These are phyloP conservation scores for Punctularia strigosozonata DNA, from an alignment of 768 basidiomycete genomes.

Conservation along the genomic window DNA sequence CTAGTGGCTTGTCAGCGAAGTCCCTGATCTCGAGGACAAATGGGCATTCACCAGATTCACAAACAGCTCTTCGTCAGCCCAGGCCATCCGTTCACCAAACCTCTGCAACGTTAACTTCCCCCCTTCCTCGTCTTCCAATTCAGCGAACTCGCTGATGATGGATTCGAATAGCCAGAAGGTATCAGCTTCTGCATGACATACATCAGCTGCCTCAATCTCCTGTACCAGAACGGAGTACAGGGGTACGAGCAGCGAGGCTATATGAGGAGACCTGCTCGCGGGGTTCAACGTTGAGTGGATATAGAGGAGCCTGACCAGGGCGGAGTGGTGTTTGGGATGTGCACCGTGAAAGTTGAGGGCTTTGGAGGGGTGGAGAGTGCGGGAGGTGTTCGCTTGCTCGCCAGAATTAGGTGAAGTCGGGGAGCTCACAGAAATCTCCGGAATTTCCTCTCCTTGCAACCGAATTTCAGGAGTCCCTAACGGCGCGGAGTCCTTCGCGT, in stretches of 20 bases:
- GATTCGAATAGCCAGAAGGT: constrained; percentile 76
- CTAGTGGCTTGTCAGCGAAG: constrained; percentile 22
- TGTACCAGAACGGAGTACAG: constrained; percentile 50
- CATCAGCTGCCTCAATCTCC: constrained; percentile 50
- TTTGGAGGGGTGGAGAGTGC: constrained; percentile 36
- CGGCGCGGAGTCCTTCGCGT: constrained; percentile 12
- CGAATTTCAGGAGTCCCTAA: constrained; percentile 27
- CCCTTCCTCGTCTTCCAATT: constrained; percentile 60
- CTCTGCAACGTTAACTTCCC: constrained; percentile 50
- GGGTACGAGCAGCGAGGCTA: constrained; percentile 59
- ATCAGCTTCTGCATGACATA: constrained; percentile 65
- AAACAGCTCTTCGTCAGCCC: constrained; percentile 54
- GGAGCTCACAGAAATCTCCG: constrained; percentile 24
- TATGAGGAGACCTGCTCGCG: constrained; percentile 53
- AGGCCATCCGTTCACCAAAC: constrained; percentile 45
- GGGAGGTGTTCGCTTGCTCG: constrained; percentile 11
- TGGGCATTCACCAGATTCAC: constrained; percentile 38
- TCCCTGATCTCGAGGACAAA: not conserved
- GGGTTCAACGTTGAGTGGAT: constrained; percentile 64
- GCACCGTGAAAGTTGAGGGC: constrained; percentile 30
- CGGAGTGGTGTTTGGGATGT: constrained; percentile 49
- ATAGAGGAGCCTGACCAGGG: constrained; percentile 59
- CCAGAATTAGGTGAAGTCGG: constrained; percentile 18
- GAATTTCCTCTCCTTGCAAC: constrained; percentile 10
- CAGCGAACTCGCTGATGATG: constrained; percentile 59